A percentile compares a stretch with the other conserved stretches of the same genome.
These are phyloP conservation scores for Eremochloa ophiuroides DNA, from an alignment of 176 grass and related monocot species.

Conservation along the genomic window DNA sequence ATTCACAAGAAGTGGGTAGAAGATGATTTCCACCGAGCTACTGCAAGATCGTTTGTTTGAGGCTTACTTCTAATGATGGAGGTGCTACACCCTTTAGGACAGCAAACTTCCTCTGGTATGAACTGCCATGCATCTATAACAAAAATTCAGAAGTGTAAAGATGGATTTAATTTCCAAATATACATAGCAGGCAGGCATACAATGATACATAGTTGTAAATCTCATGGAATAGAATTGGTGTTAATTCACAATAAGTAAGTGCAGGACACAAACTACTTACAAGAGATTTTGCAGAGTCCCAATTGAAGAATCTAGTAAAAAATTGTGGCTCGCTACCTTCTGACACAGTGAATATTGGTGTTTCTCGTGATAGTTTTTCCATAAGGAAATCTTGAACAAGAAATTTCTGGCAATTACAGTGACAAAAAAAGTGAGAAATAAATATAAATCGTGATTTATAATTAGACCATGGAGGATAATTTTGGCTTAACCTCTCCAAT, in stretches of 20 bases:
- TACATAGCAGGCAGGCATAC: neutral
- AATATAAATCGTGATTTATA: neutral
- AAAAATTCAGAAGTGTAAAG: conserved; percentile 21
- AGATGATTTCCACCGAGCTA: neutral
- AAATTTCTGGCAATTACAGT: conserved; percentile 68
- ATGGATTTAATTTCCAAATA: conserved; percentile 6
- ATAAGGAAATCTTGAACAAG: conserved; percentile 72
- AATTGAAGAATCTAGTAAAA: conserved; percentile 93
- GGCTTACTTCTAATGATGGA: conserved; percentile 61
- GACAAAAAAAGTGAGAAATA: neutral
- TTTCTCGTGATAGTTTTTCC: conserved; percentile 81
- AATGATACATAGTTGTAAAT: neutral
- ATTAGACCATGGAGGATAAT: neutral
- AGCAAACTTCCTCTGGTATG: conserved; percentile 85
- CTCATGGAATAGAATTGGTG: neutral
- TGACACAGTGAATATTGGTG: conserved; percentile 59
- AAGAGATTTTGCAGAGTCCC: conserved; percentile 75
- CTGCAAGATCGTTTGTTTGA: neutral
- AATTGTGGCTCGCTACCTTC: conserved; percentile 87
- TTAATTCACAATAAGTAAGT: neutral
- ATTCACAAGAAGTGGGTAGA: neutral
- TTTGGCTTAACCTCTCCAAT: conserved; percentile 69
- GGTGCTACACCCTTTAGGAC: conserved; percentile 64
- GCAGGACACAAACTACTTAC: conserved; percentile 45
- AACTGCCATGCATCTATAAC: conserved; percentile 94